phyloP scores from a whole-genome alignment of 2,329 filamentous ascomycete genomes.

The Calonectria leucothoes region DNA sequence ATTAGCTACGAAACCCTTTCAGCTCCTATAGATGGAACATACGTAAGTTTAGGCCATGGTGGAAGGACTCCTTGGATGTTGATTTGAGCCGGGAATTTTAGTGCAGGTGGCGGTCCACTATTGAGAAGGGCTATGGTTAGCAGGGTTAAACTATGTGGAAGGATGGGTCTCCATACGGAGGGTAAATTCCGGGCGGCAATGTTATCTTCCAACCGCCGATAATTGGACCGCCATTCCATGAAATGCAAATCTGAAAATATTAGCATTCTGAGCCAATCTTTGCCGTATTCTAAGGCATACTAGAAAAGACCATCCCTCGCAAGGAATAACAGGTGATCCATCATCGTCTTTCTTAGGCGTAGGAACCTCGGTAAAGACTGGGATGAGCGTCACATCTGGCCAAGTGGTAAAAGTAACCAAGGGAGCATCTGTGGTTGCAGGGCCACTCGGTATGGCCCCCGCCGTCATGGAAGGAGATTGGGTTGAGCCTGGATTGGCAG shows the following conservation, averaged over 20 bases:
- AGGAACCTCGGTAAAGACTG: conserved; percentile 7
- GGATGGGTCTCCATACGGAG: background rate
- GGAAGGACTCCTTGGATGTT: conserved; percentile 19
- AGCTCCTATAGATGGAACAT: background rate
- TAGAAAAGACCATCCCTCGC: conserved; percentile 21
- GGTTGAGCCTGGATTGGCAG: background rate
- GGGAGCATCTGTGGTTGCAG: background rate
- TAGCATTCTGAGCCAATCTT: background rate
- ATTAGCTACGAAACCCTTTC: background rate
- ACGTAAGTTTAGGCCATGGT: conserved; percentile 24
- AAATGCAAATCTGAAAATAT: conserved; percentile 15
- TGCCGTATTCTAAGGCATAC: background rate
- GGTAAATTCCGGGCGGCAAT: conserved; percentile 20
- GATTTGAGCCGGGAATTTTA: conserved; percentile 9
- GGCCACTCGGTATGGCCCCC: background rate
- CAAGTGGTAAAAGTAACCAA: conserved; percentile 17
- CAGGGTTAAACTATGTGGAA: background rate
- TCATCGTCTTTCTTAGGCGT: conserved; percentile 1
- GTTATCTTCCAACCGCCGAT: conserved; percentile 14
- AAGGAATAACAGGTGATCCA: conserved; percentile 13
- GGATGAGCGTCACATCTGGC: conserved; percentile 9
- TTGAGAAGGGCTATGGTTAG: background rate
- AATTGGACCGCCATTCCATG: conserved; percentile 2
- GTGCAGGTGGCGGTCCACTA: conserved; percentile 15
- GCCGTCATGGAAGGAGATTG: background rate